phyloP scores from a whole-genome alignment of 202 grass and related monocot species.

The Eragrostis tef region DNA sequence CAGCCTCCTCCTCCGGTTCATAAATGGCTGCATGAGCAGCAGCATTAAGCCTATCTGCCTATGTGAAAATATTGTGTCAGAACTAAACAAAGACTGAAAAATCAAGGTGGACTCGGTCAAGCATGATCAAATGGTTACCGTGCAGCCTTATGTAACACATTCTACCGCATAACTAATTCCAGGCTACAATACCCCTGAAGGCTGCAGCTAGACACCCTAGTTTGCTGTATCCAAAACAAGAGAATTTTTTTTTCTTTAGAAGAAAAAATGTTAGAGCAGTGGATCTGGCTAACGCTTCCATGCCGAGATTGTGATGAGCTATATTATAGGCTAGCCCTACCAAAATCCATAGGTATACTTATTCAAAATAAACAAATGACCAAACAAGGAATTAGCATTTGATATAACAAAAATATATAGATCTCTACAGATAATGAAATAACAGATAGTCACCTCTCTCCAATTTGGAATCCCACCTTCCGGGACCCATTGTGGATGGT shows the following conservation, averaged over 20 bases:
- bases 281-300: conserved; percentile 5
- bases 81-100: background rate
- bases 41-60: background rate
- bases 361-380: background rate
- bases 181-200: background rate
- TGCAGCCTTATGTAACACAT: background rate
- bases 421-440: conserved; percentile 55
- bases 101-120: background rate
- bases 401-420: conserved; percentile 35
- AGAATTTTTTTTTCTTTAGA: background rate
- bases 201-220: background rate
- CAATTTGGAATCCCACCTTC: conserved; percentile 85
- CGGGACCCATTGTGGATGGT: conserved; percentile 98
- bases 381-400: conserved; percentile 28
- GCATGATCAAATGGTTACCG: background rate
- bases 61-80: background rate
- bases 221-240: background rate
- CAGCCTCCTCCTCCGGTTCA: background rate
- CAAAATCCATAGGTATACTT: conserved; percentile 31
- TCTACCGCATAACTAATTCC: background rate
- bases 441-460: conserved; percentile 93
- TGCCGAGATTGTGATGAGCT: background rate
- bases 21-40: background rate
- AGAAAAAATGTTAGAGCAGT: background rate
- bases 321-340: conserved; percentile 16